Evolutionary conservation across 768 basidiomycete genomes (phyloP).

Genomic region (Tulasnella sp.): DNA sequence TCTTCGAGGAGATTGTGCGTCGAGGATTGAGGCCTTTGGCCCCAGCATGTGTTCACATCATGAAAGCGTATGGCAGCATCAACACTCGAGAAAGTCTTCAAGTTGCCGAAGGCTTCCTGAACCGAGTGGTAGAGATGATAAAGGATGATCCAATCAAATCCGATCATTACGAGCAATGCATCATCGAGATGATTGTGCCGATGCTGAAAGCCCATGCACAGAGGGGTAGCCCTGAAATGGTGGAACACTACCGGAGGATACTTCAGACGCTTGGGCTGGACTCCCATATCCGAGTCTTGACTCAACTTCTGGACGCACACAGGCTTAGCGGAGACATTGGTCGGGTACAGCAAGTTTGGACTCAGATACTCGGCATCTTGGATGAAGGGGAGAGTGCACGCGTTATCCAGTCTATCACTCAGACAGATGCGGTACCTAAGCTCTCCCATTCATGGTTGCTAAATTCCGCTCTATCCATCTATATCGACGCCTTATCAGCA

Average conservation of each 20-base stretch:
- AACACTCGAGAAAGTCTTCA: slow-evolving; percentile 37
- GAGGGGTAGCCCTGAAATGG: slow-evolving; percentile 35
- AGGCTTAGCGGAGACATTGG: slow-evolving; percentile 43
- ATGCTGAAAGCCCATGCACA: slow-evolving; percentile 42
- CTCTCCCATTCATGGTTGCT: background rate
- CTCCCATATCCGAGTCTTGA: slow-evolving; percentile 48
- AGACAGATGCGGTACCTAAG: background rate
- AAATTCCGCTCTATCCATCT: slow-evolving; percentile 53
- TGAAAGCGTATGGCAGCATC: slow-evolving; percentile 46
- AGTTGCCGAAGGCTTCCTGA: slow-evolving; percentile 55
- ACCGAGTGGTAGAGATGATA: slow-evolving; percentile 28
- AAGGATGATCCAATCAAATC: slow-evolving; percentile 24
- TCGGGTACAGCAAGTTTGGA: slow-evolving; percentile 52
- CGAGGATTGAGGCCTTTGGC: slow-evolving; percentile 55
- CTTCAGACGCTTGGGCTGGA: slow-evolving; percentile 40
- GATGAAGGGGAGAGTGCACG: slow-evolving; percentile 26
- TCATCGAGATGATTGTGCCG: slow-evolving; percentile 40
- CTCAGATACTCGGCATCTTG: slow-evolving; percentile 43
- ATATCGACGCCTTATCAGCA: slow-evolving; percentile 59
- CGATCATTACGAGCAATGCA: background rate
- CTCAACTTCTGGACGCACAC: slow-evolving; percentile 59
- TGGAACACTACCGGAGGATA: slow-evolving; percentile 41
- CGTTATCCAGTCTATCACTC: background rate
- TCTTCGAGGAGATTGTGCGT: slow-evolving; percentile 58
- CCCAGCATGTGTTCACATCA: slow-evolving; percentile 52